Conservation (phyloP, 352 stramenopile genomes). For the Phytophthora foliorum region DNA sequence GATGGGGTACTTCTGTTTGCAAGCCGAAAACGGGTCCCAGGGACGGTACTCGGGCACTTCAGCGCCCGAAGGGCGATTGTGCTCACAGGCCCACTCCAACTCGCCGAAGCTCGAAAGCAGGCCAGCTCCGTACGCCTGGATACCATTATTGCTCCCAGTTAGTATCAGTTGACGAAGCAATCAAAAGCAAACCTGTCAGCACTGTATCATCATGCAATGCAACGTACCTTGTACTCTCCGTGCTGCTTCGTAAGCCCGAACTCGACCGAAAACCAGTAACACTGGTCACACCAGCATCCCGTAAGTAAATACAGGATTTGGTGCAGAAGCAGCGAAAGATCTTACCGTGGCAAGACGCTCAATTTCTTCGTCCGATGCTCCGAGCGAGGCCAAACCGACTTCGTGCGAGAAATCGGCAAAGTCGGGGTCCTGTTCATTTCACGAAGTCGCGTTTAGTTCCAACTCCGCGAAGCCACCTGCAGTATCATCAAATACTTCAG, state of each 20-base stretch:
- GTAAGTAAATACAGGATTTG: not conserved
- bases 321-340: not conserved
- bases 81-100: slow-evolving; percentile 95
- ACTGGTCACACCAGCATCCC: slow-evolving; percentile 46
- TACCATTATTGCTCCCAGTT: not conserved
- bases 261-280: slow-evolving; percentile 99
- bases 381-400: slow-evolving; percentile 96
- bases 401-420: slow-evolving; percentile 98
- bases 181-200: no score
- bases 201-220: not conserved
- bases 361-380: slow-evolving; percentile 97
- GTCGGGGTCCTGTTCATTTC: slow-evolving; percentile 87
- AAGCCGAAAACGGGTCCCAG: slow-evolving; percentile 96
- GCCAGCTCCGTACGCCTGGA: slow-evolving; percentile 94
- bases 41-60: slow-evolving; percentile 90
- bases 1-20: slow-evolving; percentile 96
- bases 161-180: not conserved
- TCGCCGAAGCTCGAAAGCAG: slow-evolving; percentile 98
- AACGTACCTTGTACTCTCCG: slow-evolving; percentile 91
- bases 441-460: not conserved
- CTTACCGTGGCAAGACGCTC: slow-evolving; percentile 90
- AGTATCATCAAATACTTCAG: not conserved
- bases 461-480: not conserved
- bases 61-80: slow-evolving; percentile 63
- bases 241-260: slow-evolving; percentile 96